Evolutionary conservation across 140 eudicot genomes (phyloP), one percentile per base, ranked within the genome.

Genomic region (Flaveria floridana): DNA sequence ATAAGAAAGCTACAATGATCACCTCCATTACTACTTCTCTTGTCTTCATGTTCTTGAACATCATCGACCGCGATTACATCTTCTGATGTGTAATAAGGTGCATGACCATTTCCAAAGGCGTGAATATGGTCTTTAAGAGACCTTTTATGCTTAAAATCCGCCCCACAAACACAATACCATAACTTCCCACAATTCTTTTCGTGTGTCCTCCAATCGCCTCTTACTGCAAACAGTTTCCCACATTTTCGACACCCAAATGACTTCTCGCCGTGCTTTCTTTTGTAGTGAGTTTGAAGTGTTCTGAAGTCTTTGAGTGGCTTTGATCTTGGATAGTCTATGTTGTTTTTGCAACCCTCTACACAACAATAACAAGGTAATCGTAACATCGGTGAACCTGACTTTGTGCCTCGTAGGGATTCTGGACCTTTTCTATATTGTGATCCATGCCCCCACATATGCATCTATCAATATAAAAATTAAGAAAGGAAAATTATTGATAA

Each of bases 391-490:
- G 91, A 87, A 39, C 87, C 84, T 4, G 91, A 78, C 42, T 80
- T 84, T 78, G 89, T 73, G 44, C 91, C 91, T 58, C 87, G 78
- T 42, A 89, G 78, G 3, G 96, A 87, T 51, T 89, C 94, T 9
- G 86, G 89, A 25, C 96, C 94, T 59, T 85, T 87, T 77, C 96
- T 68, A 74, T 85, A 89, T 19, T 89, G 89, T 23, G 94, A 89
- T 37, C 96, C 96, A 71, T 89, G 96, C 67, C 94, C 94, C 96
- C 96, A 89, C 96, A 89, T 85, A 70, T 89, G 96, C 96, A 89
- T 89, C 96, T 89, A 42, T 6, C 42, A 48, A 34, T n/a, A 71
- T 10, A 68, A 34, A 30, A 34, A 4, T 34, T 55, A n/a, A 14
- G 13, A 4, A 48, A 48, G 18, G 55, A 48, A 48, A 48, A 13